Base-by-base conservation (phyloP, 768 basidiomycete species). In the Pisolithus microcarpus region DNA sequence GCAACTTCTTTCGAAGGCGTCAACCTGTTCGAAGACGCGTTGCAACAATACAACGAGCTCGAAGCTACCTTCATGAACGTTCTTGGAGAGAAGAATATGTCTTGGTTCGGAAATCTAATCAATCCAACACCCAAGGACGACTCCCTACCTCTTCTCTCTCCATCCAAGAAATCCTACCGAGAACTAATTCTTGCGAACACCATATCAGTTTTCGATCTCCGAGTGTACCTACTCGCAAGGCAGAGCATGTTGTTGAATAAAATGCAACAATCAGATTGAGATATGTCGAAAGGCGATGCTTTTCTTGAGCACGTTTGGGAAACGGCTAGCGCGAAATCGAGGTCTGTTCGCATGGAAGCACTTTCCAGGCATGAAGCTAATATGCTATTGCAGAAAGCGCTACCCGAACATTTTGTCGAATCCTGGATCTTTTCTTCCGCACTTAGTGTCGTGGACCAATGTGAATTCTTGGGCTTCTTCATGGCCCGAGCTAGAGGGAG, bases 361-460 rank as follows among this genome's bases (percentile, higher is more conserved):
- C 24, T 19, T 31, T 38, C 30, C 49, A n/a, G 56, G 31, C 42
- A 36, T 48, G 6, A 46, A 43, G 28, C 64, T 69, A 45, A 67
- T 47, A 43, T 53, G 30, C 42, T 54, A 51, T 56, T 45, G 16
- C 52, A 84, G 79, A 63, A 60, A 31, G 75, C 72, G 4, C 70
- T 87, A 21, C 77, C 86, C 0, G 70, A 72, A 16, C 80, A 84
- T 61, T 96, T 95, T 63, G 74, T 96, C 31, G 90, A 96, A 63
- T 85, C 89, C 0, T 99, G 96, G 96, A 85, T 80, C 31, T 97
- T 91, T 67, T 91, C 88, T 16, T 91, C 93, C 0, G 84, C 91
- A 18, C 73, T 94, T 40, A 90, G 85, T 55, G 82, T 86, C 40
- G 81, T 92, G 24, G 84, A 90, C 11, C 83, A 84, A 57, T 89